These are phyloP conservation scores for Cubamyces lactineus DNA, from an alignment of 768 basidiomycete genomes.

Conservation along the genomic window DNA sequence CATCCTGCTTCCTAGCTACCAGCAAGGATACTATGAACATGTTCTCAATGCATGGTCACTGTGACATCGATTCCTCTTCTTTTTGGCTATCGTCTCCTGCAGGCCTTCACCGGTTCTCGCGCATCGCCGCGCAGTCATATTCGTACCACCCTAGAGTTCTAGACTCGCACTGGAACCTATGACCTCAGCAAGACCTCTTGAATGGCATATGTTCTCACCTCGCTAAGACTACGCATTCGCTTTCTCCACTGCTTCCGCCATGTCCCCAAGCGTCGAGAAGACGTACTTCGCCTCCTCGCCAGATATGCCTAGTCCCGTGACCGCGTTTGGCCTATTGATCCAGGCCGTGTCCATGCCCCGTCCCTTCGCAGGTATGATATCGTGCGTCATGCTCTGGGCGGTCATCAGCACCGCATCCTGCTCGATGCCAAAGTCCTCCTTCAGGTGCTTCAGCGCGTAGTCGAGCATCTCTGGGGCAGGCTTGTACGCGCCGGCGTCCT, in stretches of 20 bases:
- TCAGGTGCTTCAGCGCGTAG: conserved; percentile 46
- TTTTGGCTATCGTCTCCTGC: no score
- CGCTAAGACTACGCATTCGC: conserved; percentile 24
- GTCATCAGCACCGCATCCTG: conserved; percentile 61
- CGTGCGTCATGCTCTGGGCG: conserved; percentile 69
- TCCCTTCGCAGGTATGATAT: conserved; percentile 62
- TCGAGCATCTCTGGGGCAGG: conserved; percentile 60
- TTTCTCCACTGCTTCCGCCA: conserved; percentile 61
- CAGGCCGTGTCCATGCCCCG: conserved; percentile 63
- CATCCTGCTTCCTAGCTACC: no score
- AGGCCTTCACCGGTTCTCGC: no score
- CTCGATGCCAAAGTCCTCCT: conserved; percentile 35
- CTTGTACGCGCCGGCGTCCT: conserved; percentile 76
- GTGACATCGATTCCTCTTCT: no score
- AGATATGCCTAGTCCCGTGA: conserved; percentile 42
- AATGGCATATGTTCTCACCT: no score
- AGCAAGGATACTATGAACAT: no score
- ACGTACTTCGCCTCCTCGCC: conserved; percentile 32
- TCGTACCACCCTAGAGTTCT: no score
- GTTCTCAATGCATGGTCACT: no score
- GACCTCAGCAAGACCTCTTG: no score
- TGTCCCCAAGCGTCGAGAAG: conserved; percentile 60
- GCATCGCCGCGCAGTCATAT: no score
- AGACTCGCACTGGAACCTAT: no score
- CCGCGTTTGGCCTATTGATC: conserved; percentile 57